Conservation (phyloP, 495 filamentous ascomycete species). For the Letharia columbiana region DNA sequence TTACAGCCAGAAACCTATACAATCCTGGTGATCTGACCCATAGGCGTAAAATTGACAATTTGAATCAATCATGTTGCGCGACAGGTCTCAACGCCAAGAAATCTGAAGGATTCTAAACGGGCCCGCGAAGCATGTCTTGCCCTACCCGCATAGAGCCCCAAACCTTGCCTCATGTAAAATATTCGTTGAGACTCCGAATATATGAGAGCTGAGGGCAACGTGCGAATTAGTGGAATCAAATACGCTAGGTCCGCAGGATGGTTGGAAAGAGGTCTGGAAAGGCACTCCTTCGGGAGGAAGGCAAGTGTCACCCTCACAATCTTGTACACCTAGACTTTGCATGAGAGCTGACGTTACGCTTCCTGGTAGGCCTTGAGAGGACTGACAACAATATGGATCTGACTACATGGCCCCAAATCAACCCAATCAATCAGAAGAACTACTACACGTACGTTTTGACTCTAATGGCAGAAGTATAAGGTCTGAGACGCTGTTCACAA, state of each 20-base stretch:
- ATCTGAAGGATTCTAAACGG: too few species aligned
- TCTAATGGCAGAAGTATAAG: not conserved
- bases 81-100: too few species aligned
- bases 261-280: constrained; percentile 58
- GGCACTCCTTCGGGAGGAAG: constrained; percentile 56
- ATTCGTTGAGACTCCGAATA: not conserved
- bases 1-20: too few species aligned
- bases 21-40: too few species aligned
- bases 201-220: not conserved
- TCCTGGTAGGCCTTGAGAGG: constrained; percentile 65
- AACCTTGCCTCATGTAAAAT: not conserved
- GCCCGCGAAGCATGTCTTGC: not conserved
- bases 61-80: too few species aligned
- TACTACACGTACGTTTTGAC: constrained; percentile 80
- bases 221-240: not conserved
- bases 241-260: constrained; percentile 34
- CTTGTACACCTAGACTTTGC: not conserved
- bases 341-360: constrained; percentile 4
- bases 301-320: constrained; percentile 28
- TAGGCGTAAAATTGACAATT: too few species aligned
- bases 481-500: not conserved
- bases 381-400: constrained; percentile 97
- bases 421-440: constrained; percentile 97
- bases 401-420: constrained; percentile 85
- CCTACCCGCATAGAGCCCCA: not conserved